phyloP scores from a whole-genome alignment of 108 stramenopile genomes.

The Fistulifera solaris region DNA sequence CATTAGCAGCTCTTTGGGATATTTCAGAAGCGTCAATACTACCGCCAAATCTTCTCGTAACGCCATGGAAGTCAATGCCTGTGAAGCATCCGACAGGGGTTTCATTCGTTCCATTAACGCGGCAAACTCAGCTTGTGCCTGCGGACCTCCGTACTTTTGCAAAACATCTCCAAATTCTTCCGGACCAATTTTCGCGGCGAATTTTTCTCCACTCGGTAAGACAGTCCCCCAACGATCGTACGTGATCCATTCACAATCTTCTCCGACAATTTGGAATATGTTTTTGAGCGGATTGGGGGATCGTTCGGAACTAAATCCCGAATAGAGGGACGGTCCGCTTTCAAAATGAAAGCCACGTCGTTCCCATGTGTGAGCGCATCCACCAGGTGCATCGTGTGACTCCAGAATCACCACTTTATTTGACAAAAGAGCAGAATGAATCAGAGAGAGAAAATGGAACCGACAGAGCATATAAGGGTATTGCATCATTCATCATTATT shows the following conservation, averaged over 20 bases:
- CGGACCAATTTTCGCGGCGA: slow-evolving; percentile 72
- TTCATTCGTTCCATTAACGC: slow-evolving; percentile 48
- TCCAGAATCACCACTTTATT: slow-evolving; percentile 66
- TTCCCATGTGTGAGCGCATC: slow-evolving; percentile 64
- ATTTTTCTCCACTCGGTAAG: slow-evolving; percentile 65
- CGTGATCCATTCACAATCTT: slow-evolving; percentile 51
- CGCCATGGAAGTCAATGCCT: slow-evolving; percentile 60
- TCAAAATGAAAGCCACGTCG: slow-evolving; percentile 84
- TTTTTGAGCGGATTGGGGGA: slow-evolving; percentile 91
- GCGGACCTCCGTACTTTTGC: slow-evolving; percentile 53
- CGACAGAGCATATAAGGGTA: too few relatives aligned
- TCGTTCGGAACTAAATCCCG: slow-evolving; percentile 56
- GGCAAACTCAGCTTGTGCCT: slow-evolving; percentile 65
- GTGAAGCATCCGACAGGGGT: slow-evolving; percentile 62
- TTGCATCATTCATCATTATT: too few relatives aligned
- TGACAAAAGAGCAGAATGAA: too few relatives aligned
- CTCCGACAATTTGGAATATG: slow-evolving; percentile 86
- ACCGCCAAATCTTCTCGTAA: slow-evolving; percentile 60
- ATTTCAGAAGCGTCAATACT: slow-evolving; percentile 50
- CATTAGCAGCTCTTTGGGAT: slow-evolving; percentile 53
- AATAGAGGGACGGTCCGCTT: slow-evolving; percentile 88
- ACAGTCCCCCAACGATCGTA: slow-evolving; percentile 88
- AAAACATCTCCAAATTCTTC: slow-evolving; percentile 67
- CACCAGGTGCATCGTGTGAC: slow-evolving; percentile 74
- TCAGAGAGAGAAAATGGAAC: too few relatives aligned